Conservation (phyloP, 495 filamentous ascomycete genomes). For the Podospora appendiculata region DNA sequence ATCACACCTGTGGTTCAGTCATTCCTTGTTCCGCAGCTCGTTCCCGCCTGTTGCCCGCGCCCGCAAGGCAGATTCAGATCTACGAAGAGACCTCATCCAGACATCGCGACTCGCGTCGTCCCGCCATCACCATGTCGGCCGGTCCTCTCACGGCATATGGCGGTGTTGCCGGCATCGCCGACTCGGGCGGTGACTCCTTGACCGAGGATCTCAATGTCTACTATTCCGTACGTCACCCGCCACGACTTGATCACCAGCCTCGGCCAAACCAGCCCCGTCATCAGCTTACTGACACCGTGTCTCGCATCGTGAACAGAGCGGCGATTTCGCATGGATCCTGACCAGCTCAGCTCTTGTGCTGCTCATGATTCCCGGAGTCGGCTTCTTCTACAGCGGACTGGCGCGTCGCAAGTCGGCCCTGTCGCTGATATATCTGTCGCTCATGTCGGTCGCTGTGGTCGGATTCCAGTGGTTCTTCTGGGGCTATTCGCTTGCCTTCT, state of each 20-base stretch:
- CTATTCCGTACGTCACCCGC: conserved; percentile 57
- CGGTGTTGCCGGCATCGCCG: conserved; percentile 38
- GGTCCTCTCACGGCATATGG: conserved; percentile 53
- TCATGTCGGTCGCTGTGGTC: conserved; percentile 87
- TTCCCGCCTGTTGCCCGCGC: neutral
- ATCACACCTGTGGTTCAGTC: conserved; percentile 5
- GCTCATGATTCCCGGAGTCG: conserved; percentile 97
- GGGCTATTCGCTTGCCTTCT: conserved; percentile 94
- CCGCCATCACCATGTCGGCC: conserved; percentile 20
- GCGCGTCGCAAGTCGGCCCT: conserved; percentile 95
- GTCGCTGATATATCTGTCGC: conserved; percentile 90
- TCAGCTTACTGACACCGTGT: neutral
- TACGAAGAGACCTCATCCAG: neutral
- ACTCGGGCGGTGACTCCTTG: conserved; percentile 68
- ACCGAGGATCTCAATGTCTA: conserved; percentile 69
- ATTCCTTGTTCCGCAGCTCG: conserved; percentile 9
- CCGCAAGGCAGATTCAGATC: too few relatives aligned
- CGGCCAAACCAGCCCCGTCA: neutral
- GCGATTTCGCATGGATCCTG: conserved; percentile 91
- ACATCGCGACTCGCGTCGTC: neutral
- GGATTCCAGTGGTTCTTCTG: conserved; percentile 99
- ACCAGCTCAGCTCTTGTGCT: conserved; percentile 82
- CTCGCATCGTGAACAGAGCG: conserved; percentile 43
- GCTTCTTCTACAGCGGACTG: conserved; percentile 98
- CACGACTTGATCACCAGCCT: neutral